Base-by-base conservation (phyloP, 352 stramenopile species). In the Thalassiosira exigua region DNA sequence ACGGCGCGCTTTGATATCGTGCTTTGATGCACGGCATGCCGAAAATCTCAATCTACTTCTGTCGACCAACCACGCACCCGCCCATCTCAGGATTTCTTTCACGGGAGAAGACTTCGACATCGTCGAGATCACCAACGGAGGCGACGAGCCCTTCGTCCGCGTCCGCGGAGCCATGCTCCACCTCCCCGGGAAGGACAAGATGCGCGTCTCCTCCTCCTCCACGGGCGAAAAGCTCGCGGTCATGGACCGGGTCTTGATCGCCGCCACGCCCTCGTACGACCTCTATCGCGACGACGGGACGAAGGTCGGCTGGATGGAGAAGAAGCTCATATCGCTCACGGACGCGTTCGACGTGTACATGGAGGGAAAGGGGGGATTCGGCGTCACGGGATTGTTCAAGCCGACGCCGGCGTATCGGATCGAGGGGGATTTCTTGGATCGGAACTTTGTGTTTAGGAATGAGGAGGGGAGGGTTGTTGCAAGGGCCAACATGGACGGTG, bases 101-200 rank as follows among this genome's bases (percentile, higher is more conserved):
- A 90, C 86, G 12, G 86, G 86, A 39, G 86, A 92, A 81, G 86
- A 92, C 46, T 92, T 92, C 82, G 86, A 92, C 61, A 83, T 90
- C n/a, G 39, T 61, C 14, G 72, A 86, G 41, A 44, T 83, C 12
- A 73, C 52, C 17, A 56, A 67, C 19, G 56, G 52, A 44, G 56
- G 59, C 24, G 71, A 71, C 32, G 42, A 22, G 36, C 59, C 70
- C 1, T 89, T 85, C 61, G 67, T 65, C 2, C 53, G 54, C 4
- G 81, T 92, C 5, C 78, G 83, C 32, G 86, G 86, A n/a, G 86
- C 86, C 12, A 90, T 92, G 83, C 53, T 92, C 19, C 86, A 92
- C 44, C 64, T 92, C 11, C 82, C 86, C 0, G 83, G 86, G 14
- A 90, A 92, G 70, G 81, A 92, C 64, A 90, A 90, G 71, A 89